A percentile compares a stretch with the other conserved stretches of the same genome.
phyloP scores from a whole-genome alignment of 1,284 basidiomycete genomes.

The Ceratobasidium theobromae region DNA sequence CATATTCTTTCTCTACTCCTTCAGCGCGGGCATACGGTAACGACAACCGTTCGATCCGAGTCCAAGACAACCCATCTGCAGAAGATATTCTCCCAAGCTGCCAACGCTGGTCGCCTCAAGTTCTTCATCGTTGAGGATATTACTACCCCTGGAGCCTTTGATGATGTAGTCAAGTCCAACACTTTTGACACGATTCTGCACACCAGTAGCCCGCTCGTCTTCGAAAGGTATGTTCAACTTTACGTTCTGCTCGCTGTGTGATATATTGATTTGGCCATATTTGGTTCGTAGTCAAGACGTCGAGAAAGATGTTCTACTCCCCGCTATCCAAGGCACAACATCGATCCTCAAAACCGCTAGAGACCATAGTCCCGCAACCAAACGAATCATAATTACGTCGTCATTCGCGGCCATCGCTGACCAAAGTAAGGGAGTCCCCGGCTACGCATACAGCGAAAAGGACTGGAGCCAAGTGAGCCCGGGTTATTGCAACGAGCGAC shows the following conservation, averaged over 20 bases:
- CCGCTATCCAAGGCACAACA: constrained; percentile 49
- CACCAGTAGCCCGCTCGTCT: constrained; percentile 12
- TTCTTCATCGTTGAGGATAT: constrained; percentile 18
- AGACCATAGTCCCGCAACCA: constrained; percentile 40
- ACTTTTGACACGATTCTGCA: constrained; percentile 8
- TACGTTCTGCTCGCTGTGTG: background rate
- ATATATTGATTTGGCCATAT: background rate
- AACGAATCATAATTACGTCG: constrained; percentile 48
- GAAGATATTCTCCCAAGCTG: constrained; percentile 1
- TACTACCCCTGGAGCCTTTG: constrained; percentile 6
- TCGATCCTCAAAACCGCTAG: constrained; percentile 45
- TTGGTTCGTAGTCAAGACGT: background rate
- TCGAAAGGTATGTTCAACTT: background rate
- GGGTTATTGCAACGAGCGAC: background rate
- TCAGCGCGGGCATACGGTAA: constrained; percentile 39
- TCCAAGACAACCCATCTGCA: constrained; percentile 10
- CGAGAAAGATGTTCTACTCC: constrained; percentile 45
- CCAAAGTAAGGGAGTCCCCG: constrained; percentile 35
- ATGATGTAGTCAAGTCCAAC: constrained; percentile 2
- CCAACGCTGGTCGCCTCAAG: background rate
- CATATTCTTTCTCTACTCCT: constrained; percentile 34
- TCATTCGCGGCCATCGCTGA: constrained; percentile 44
- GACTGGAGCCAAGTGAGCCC: constrained; percentile 42
- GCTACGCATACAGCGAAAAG: constrained; percentile 39
- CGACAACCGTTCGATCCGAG: constrained; percentile 41